Base-by-base conservation (phyloP, 1,284 basidiomycete genomes). In the Marasmius oreades region DNA sequence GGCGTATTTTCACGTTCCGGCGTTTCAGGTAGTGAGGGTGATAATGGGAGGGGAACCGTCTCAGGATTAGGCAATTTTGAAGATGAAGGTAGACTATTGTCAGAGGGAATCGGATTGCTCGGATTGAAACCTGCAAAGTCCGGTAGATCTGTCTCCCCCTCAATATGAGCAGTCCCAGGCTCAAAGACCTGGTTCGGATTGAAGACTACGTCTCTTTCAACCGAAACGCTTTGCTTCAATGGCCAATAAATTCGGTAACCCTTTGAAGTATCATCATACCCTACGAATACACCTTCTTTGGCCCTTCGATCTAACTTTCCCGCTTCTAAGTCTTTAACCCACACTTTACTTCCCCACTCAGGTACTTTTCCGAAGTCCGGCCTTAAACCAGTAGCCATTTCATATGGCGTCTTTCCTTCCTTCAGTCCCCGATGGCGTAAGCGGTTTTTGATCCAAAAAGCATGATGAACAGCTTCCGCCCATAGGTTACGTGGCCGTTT, bases 211-310 rank as follows among this genome's bases (percentile, higher is more conserved):
- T 76, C 68, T 14, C 69, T 54, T 59, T 77, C 72, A 12, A 76
- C 59, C 3, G 61, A 61, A 10, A 75, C 60, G 1, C 45, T 58
- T 0, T 57, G 54, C n/a, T 67, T 64, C 7, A 53, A 56, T 2
- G 69, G 67, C 70, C 71, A 76, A 55, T 74, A 75, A 20, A 76
- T 63, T 0, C 65, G 51, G 37, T 65, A 61, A 0, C 66, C 74
- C 43, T 70, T 72, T 28, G 63, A 67, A 26, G 66, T 55, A 1
- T 53, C 36, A 56, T 70, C 67, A 39, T 64, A 65, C 0, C 74
- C 72, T 1, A 76, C 51, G 53, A 67, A 76, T 0, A 53, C 54
- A 0, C 64, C 71, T 44, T 67, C 59, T 5, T 62, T 48, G 0
- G 66, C 66, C 22, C 60, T 57, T 1, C 63, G 50, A 7, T 66